These are phyloP conservation scores for Ephemerocybe angulata DNA, from an alignment of 768 basidiomycete genomes.

Conservation along the genomic window DNA sequence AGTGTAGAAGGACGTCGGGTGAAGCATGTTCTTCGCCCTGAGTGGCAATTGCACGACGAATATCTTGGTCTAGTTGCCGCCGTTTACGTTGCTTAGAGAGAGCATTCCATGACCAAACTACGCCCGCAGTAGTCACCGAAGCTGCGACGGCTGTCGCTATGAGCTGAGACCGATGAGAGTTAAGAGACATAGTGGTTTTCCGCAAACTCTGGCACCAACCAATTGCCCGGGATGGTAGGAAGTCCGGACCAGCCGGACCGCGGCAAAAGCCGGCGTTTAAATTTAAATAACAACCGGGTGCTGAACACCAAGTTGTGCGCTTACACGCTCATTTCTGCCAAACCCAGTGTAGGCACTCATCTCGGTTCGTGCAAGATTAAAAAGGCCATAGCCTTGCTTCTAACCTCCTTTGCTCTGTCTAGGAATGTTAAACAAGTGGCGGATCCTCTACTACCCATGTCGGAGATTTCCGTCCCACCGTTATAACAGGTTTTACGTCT, in stretches of 20 bases:
- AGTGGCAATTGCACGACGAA: conserved; percentile 46
- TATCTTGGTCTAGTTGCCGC: conserved; percentile 53
- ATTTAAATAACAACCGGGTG: too few species aligned
- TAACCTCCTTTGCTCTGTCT: too few species aligned
- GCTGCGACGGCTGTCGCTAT: conserved; percentile 61
- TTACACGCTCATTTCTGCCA: background rate
- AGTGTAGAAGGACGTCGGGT: conserved; percentile 2
- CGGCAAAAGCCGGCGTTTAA: background rate
- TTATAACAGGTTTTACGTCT: too few species aligned
- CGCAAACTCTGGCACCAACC: background rate
- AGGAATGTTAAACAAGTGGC: too few species aligned
- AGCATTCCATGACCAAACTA: conserved; percentile 56
- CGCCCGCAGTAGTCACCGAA: conserved; percentile 55
- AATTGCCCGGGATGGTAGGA: background rate
- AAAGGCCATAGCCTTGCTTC: too few species aligned
- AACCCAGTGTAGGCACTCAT: too few species aligned
- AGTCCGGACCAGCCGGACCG: background rate
- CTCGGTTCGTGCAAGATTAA: too few species aligned
- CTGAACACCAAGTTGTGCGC: background rate
- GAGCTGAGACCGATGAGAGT: conserved; percentile 63
- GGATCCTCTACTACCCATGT: too few species aligned
- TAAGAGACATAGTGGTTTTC: conserved; percentile 25
- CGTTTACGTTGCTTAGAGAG: conserved; percentile 47
- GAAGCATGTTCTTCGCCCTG: conserved; percentile 18
- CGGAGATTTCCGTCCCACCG: too few species aligned